phyloP scores from a whole-genome alignment of 2,329 filamentous ascomycete genomes.

The Colletotrichum brevisporum region DNA sequence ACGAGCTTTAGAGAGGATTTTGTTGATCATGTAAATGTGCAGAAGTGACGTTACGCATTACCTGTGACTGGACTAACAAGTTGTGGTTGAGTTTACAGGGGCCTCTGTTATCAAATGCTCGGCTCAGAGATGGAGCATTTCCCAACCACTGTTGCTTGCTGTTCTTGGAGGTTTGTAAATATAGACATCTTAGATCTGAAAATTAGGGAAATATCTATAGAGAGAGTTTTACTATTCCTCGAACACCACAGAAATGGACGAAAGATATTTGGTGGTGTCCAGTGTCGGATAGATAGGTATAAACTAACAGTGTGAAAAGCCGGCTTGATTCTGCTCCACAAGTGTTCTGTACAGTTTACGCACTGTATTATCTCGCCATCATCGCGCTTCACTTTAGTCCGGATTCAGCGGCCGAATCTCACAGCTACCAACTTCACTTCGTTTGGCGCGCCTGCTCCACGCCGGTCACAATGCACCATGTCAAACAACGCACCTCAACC shows the following conservation, averaged over 20 bases:
- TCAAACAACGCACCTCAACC: conserved; percentile 71
- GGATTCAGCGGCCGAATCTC: not conserved
- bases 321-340: not conserved
- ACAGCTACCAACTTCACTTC: conserved; percentile 2
- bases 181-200: too few relatives aligned
- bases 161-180: too few relatives aligned
- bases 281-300: too few relatives aligned
- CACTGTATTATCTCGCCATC: conserved; percentile 3
- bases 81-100: not conserved
- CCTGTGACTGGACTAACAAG: conserved; percentile 1
- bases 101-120: not conserved
- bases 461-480: conserved; percentile 36
- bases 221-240: too few relatives aligned
- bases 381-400: not conserved
- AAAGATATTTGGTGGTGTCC: too few relatives aligned
- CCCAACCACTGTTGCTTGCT: too few relatives aligned
- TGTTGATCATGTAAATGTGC: too few relatives aligned
- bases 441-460: not conserved
- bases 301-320: not conserved
- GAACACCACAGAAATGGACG: too few relatives aligned
- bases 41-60: too few relatives aligned
- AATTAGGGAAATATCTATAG: too few relatives aligned
- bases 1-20: too few relatives aligned
- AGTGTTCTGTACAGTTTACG: not conserved
- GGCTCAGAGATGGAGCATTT: not conserved